Base-by-base conservation (phyloP, 116 monocot species). In the Posidonia oceanica region DNA sequence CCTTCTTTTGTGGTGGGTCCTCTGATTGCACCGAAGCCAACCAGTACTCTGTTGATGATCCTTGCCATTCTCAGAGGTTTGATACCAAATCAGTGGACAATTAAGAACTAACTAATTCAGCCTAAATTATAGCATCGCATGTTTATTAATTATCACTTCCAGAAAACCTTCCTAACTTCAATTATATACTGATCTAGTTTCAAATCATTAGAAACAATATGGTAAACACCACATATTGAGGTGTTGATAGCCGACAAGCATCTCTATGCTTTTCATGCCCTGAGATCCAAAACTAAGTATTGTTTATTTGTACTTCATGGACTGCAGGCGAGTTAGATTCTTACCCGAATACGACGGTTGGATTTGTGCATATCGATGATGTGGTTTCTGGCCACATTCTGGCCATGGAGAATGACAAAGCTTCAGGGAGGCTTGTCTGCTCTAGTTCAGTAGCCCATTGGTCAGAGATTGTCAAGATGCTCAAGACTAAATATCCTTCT, bases 321-420 rank as follows among this genome's bases (percentile, higher is more conserved):
- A 29, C 29, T 29, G 42, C 76, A 93, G 89, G 94, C 20, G 67
- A 77, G 0, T 11, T 20, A 0, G 53, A 65, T 3, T 4, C 56
- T 8, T 95, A 95, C 77, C 94, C 94, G 3, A 91, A 88, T 66
- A 72, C 39, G 29, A 83, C 86, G 4, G 14, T 91, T 6, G 94
- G 94, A 39, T 95, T 88, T 41, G 94, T 91, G 52, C 88, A 95
- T 64, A 76, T 95, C 21, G 88, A 91, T 38, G 91, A 95, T 69
- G 94, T 88, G 54, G 77, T 91, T 62, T 53, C 71, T 2, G 60
- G 64, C n/a, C 94, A 95, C 74, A 56, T 91, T 6, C 64, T 91
- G 12, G 91, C 91, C 57, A 91, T 94, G 94, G 84, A 88, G 77
- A 68, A 88, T 52, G 36, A 14, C 57, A 70, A 69, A 61, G 88